Evolutionary conservation across 768 basidiomycete species (phyloP), one percentile per base, ranked within the genome.

Genomic region (Lentinula boryana): DNA sequence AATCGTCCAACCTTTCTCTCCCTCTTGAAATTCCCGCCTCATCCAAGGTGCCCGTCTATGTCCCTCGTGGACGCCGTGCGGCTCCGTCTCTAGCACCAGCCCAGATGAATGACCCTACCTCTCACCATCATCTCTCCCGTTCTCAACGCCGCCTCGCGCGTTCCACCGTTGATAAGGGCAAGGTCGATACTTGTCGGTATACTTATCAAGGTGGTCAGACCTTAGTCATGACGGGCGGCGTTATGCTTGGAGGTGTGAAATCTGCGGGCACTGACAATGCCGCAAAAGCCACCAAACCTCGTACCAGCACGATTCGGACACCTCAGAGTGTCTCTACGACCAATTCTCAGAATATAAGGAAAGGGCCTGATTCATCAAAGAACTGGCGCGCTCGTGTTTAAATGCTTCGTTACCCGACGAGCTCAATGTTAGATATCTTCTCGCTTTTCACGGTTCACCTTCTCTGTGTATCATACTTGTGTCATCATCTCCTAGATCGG

Each of bases 171-270:
- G 50, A 60, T 8, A 41, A 32, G 5, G 35, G n/a, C 27, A 60
- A 60, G 38, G 50, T 40, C n/a, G 50, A 60, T 40, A 16, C 50
- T n/a, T 41, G 40, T 21, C n/a, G 31, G 38, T 60, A 40, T 32
- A 60, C 23, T 13, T 60, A 60, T 35, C 35, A 60, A 21, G 58
- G 58, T 52, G 58, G 58, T 40, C 58, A 60, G 36, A 60, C 58
- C 5, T 18, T 32, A 10, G 58, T 60, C 15, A 60, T 60, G 48
- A 60, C 50, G 16, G 58, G 58, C 12, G 58, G 58, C 9, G 58
- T 60, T 23, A 60, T 60, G 58, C 40, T 60, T 6, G 58, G 58
- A 36, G 32, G 32, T 60, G 49, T 58, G 23, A 58, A 58, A 31
- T 31, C 44, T 21, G 18, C 36, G 7, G 36, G 27, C 27, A 27